A percentile compares a stretch with the other conserved stretches of the same genome.
Evolutionary conservation across 352 stramenopile genomes (phyloP).

Genomic region (Thraustochytrium striatum): DNA sequence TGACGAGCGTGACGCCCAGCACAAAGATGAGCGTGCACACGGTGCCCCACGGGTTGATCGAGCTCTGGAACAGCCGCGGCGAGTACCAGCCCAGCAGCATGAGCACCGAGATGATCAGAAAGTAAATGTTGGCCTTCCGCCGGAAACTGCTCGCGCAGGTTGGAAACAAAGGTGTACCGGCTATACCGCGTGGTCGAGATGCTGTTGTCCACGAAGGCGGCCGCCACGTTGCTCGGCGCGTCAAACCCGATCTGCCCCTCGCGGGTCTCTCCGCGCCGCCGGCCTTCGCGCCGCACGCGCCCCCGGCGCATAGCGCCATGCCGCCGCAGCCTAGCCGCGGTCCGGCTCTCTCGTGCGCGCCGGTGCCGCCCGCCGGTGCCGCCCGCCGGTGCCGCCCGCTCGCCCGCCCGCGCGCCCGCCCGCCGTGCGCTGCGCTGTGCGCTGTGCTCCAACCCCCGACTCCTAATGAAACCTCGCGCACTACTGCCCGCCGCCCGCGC

Average conservation of each 20-base stretch:
- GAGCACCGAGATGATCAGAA: conserved; percentile 20
- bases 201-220: not conserved
- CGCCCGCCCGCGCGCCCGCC: too few relatives aligned
- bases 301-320: too few relatives aligned
- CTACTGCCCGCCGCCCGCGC: too few relatives aligned
- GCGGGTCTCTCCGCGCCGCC: too few relatives aligned
- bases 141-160: conserved; percentile 1
- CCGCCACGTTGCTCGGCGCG: not conserved
- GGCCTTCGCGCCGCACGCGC: too few relatives aligned
- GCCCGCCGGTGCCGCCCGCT: too few relatives aligned
- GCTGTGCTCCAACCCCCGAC: too few relatives aligned
- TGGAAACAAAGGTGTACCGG: not conserved
- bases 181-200: not conserved
- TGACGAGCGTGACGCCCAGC: not conserved
- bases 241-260: not conserved
- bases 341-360: too few relatives aligned
- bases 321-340: too few relatives aligned
- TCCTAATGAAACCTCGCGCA: too few relatives aligned
- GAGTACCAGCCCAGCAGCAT: conserved; percentile 39
- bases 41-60: conserved; percentile 30
- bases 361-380: too few relatives aligned
- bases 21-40: conserved; percentile 3
- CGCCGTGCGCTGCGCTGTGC: too few relatives aligned
- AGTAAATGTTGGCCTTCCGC: conserved; percentile 35
- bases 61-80: not conserved